Conservation (phyloP, 345 rosid species). For the Draba incana region DNA sequence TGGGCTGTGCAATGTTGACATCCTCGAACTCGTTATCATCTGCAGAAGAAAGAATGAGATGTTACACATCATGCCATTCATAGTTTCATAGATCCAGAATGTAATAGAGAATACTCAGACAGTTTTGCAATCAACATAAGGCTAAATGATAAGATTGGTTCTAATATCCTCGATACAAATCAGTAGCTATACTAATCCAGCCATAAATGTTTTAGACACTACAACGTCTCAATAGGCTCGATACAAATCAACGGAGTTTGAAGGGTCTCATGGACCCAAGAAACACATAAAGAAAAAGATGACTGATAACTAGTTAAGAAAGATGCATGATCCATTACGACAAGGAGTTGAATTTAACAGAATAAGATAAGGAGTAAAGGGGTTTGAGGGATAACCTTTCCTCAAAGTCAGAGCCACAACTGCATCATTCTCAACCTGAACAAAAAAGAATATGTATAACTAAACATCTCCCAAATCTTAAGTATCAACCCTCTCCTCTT, state of each 20-base stretch:
- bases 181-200: background rate
- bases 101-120: constrained; percentile 5
- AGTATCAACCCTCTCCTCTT: too few relatives aligned
- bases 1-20: constrained; percentile 59
- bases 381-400: constrained; percentile 58
- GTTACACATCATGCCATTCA: constrained; percentile 5
- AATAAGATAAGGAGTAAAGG: constrained; percentile 21
- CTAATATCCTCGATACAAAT: too few relatives aligned
- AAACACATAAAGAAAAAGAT: background rate
- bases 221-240: constrained; percentile 9
- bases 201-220: constrained; percentile 20
- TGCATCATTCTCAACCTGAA: constrained; percentile 96
- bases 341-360: constrained; percentile 9
- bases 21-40: constrained; percentile 79
- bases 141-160: background rate
- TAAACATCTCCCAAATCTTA: background rate
- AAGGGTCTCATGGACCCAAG: constrained; percentile 18
- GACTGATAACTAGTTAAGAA: constrained; percentile 8
- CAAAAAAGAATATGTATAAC: background rate
- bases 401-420: constrained; percentile 85
- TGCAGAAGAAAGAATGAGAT: constrained; percentile 38
- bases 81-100: constrained; percentile 1
- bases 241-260: constrained; percentile 7
- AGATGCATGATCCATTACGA: constrained; percentile 10
- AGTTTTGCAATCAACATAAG: background rate